Conservation (phyloP, 306 rosid species). For the Vicia villosa region DNA sequence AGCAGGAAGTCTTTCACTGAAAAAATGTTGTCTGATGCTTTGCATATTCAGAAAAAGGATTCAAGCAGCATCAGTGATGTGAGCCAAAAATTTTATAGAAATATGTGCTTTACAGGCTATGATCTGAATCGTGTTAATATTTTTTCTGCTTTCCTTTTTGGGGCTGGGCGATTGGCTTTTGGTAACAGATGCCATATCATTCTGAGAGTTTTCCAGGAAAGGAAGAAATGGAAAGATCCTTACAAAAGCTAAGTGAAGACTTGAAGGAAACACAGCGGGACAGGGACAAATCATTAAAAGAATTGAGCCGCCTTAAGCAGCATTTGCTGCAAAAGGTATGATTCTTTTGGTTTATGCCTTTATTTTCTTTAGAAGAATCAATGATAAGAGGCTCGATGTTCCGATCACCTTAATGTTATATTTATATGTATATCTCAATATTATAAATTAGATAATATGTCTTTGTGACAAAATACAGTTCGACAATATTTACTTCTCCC, state of each 20-base stretch:
- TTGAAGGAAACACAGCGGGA: slow-evolving; percentile 62
- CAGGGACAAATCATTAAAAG: slow-evolving; percentile 77
- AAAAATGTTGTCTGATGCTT: slow-evolving; percentile 44
- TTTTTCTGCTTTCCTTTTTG: slow-evolving; percentile 24
- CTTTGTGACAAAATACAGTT: not conserved
- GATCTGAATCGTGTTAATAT: slow-evolving; percentile 11
- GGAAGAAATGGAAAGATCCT: slow-evolving; percentile 75
- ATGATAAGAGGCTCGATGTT: slow-evolving; percentile 7
- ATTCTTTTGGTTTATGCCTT: slow-evolving; percentile 2
- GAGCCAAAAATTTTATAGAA: slow-evolving; percentile 32
- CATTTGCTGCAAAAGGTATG: slow-evolving; percentile 92
- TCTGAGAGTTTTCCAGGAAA: slow-evolving; percentile 62
- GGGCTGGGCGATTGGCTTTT: slow-evolving; percentile 29
- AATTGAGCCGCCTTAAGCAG: slow-evolving; percentile 89
- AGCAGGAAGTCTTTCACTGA: slow-evolving; percentile 45
- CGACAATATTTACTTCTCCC: not conserved
- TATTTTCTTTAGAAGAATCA: slow-evolving; percentile 6
- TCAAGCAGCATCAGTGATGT: slow-evolving; percentile 56
- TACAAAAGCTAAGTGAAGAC: slow-evolving; percentile 63
- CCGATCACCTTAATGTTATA: not conserved
- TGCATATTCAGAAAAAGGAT: slow-evolving; percentile 48
- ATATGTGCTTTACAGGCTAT: slow-evolving; percentile 23
- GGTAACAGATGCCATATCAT: slow-evolving; percentile 49
- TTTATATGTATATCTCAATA: not conserved
- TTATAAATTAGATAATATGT: not conserved